Percentiles rank a stretch among this genome's conserved stretches.
These are phyloP conservation scores for Talaromyces adpressus DNA, from an alignment of 495 filamentous ascomycete species.

Conservation along the genomic window DNA sequence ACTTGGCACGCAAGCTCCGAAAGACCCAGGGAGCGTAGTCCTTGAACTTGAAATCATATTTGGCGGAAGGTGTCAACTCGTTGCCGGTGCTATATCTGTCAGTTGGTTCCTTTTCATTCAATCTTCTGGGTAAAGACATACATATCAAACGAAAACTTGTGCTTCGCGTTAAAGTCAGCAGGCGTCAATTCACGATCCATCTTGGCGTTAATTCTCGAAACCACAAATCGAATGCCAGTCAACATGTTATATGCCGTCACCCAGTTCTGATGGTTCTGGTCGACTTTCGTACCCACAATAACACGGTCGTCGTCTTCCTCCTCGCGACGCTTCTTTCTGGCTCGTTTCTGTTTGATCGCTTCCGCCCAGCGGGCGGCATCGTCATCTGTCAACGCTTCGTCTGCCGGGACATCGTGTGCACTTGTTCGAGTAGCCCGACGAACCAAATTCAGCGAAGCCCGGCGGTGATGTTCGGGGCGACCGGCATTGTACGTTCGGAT, in stretches of 20 bases:
- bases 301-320: slow-evolving; percentile 92
- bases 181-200: slow-evolving; percentile 82
- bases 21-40: slow-evolving; percentile 99
- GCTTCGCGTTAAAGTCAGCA: slow-evolving; percentile 82
- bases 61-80: slow-evolving; percentile 93
- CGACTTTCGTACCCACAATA: slow-evolving; percentile 95
- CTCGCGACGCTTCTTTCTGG: slow-evolving; percentile 75
- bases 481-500: slow-evolving; percentile 57
- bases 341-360: slow-evolving; percentile 81
- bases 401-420: slow-evolving; percentile 72
- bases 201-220: slow-evolving; percentile 95
- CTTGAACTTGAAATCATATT: slow-evolving; percentile 99
- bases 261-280: slow-evolving; percentile 96
- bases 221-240: slow-evolving; percentile 94
- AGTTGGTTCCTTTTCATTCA: slow-evolving; percentile 9
- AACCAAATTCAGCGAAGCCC: slow-evolving; percentile 75
- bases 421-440: slow-evolving; percentile 77
- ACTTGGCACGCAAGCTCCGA: slow-evolving; percentile 81
- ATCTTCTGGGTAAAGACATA: slow-evolving; percentile 28
- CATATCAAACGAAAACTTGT: slow-evolving; percentile 99
- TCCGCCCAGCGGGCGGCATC: slow-evolving; percentile 91
- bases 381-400: slow-evolving; percentile 80
- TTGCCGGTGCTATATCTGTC: slow-evolving; percentile 69
- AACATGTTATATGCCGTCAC: slow-evolving; percentile 99
- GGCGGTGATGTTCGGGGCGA: slow-evolving; percentile 58